phyloP scores from a whole-genome alignment of 148 eudicot genomes.

The Nepenthes mirabilis region DNA sequence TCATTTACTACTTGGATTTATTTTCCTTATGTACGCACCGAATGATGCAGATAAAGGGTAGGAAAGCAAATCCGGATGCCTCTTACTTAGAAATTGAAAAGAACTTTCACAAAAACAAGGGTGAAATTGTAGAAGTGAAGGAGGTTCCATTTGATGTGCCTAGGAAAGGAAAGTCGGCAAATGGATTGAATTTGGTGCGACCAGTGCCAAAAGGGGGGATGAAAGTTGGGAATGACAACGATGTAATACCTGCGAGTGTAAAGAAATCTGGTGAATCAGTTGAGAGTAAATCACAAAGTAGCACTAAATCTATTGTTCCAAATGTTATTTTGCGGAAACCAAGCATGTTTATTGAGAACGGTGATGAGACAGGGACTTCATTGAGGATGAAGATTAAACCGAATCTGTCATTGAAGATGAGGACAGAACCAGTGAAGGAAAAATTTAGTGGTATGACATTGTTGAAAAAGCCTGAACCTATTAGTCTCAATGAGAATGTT shows the following conservation, averaged over 20 bases:
- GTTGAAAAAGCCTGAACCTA: slow-evolving; percentile 61
- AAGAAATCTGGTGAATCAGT: slow-evolving; percentile 27
- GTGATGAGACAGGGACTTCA: slow-evolving; percentile 28
- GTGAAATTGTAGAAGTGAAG: slow-evolving; percentile 47
- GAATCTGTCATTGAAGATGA: slow-evolving; percentile 51
- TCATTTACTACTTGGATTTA: neutral
- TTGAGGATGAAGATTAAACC: slow-evolving; percentile 42
- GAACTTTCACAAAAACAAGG: slow-evolving; percentile 51
- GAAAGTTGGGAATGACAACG: slow-evolving; percentile 40
- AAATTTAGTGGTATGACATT: slow-evolving; percentile 66
- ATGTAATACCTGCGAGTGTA: slow-evolving; percentile 17
- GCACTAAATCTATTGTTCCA: slow-evolving; percentile 41
- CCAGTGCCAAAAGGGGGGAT: slow-evolving; percentile 71
- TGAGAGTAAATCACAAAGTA: slow-evolving; percentile 1
- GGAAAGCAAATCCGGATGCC: slow-evolving; percentile 58
- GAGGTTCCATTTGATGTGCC: slow-evolving; percentile 76
- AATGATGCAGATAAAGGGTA: slow-evolving; percentile 63
- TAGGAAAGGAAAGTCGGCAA: slow-evolving; percentile 23
- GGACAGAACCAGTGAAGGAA: slow-evolving; percentile 49
- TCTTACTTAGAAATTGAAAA: slow-evolving; percentile 78
- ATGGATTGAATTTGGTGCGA: slow-evolving; percentile 57
- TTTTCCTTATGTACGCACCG: slow-evolving; percentile 3
- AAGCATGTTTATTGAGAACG: slow-evolving; percentile 39
- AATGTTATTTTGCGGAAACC: slow-evolving; percentile 76
- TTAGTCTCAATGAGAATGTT: slow-evolving; percentile 13